phyloP scores from a whole-genome alignment of 176 grass and related monocot species.

The Thinopyrum elongatum region DNA sequence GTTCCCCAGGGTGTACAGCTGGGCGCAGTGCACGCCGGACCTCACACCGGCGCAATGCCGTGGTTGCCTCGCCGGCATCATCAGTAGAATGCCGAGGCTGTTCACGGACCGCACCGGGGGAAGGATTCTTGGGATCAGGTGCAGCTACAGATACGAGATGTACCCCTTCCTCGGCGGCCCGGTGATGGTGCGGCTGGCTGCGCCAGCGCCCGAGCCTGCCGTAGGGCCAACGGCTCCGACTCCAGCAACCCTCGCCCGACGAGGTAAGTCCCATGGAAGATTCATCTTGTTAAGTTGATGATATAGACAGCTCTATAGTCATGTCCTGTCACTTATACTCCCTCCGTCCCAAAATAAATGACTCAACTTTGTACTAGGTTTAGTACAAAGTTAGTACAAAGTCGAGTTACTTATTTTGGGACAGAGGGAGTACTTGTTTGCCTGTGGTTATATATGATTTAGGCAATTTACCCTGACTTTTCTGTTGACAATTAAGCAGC shows the following conservation, averaged over 20 bases:
- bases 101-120: neutral
- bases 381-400: no score
- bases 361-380: no score
- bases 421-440: no score
- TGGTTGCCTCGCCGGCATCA: constrained; percentile 27
- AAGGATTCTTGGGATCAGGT: constrained; percentile 16
- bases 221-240: neutral
- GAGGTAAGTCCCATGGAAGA: no score
- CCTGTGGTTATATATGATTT: no score
- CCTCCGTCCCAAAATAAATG: no score
- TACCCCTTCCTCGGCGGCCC: constrained; percentile 15
- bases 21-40: constrained; percentile 66
- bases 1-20: constrained; percentile 35
- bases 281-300: no score
- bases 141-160: constrained; percentile 47
- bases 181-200: neutral
- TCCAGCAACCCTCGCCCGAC: neutral
- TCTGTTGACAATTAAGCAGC: no score
- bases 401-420: no score
- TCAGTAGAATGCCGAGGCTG: neutral
- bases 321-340: no score
- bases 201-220: neutral
- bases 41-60: constrained; percentile 17
- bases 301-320: no score
- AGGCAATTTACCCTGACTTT: no score